phyloP scores from a whole-genome alignment of 2,329 filamentous ascomycete species.

The Penicillium janthinellum region DNA sequence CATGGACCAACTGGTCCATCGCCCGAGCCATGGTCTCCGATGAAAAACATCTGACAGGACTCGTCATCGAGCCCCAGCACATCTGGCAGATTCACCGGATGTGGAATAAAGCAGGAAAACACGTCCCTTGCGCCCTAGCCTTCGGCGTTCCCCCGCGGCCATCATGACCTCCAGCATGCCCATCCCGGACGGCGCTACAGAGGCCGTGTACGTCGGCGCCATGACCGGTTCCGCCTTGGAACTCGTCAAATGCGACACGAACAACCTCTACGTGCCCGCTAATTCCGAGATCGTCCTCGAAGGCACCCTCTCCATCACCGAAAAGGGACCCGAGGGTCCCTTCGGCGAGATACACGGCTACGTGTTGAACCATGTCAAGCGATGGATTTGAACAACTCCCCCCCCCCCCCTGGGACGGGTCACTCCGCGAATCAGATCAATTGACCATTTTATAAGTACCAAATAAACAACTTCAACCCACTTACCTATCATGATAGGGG shows the following conservation, averaged over 20 bases:
- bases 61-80: conserved; percentile 52
- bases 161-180: conserved; percentile 53
- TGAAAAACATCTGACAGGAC: conserved; percentile 43
- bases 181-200: conserved; percentile 53
- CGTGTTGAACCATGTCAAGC: conserved; percentile 29
- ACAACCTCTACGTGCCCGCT: conserved; percentile 52
- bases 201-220: conserved; percentile 53
- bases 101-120: conserved; percentile 34
- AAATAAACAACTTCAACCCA: not conserved
- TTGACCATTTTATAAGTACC: not conserved
- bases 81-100: conserved; percentile 50
- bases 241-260: conserved; percentile 57
- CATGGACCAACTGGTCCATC: conserved; percentile 50
- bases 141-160: conserved; percentile 54
- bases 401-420: not conserved
- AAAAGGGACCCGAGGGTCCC: conserved; percentile 51
- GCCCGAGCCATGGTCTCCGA: conserved; percentile 51
- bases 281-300: conserved; percentile 56
- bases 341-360: conserved; percentile 55
- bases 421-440: not conserved
- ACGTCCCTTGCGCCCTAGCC: conserved; percentile 25
- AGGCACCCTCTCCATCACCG: conserved; percentile 49
- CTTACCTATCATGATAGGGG: no score
- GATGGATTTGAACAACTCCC: not conserved
- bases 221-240: conserved; percentile 50